Base-by-base conservation (phyloP, 768 basidiomycete species). In the Solioccasus polychromus region DNA sequence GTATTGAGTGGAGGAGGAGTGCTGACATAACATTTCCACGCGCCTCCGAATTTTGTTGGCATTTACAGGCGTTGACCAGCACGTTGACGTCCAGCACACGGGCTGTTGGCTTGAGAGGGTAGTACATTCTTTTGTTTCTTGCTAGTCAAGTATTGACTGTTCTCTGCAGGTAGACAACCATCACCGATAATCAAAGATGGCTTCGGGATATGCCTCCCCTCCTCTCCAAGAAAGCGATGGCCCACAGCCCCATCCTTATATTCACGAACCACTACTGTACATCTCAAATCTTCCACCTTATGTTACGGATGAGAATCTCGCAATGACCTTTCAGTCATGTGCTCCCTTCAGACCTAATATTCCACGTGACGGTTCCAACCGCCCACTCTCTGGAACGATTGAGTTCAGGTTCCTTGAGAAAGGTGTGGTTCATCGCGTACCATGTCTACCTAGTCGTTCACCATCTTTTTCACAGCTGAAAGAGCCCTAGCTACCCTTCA, bases 401-500 rank as follows among this genome's bases (percentile, higher is more conserved):
- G 87, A 92, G 66, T 92, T 92, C 73, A 88, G 79, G 64, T 83
- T 75, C 59, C 72, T 86, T 36, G 85, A 88, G 60, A 86, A 83
- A 75, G 89, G 89, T 89, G 53, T 60, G 75, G 63, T 51, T 47
- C 38, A 35, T 54, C 37, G 29, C 45, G 40, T 47, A 30, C 31
- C 10, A 49, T 38, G 22, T 44, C 15, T 32, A 29, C 38, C 23
- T 44, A 15, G 39, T 53, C 26, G 48, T 53, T 34, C 10, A 54
- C 35, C 7, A 11, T 18, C 18, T 39, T 24, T 24, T 50, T 24
- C 26, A 11, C 46, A 92, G 92, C 92, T 51, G 90, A 92, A 68
- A 92, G 91, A 66, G 92, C 92, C 12, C 74, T 93, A 20, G 84
- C 90, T 12, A 92, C 85, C 9, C 73, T 93, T 37, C 86, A 92